These are phyloP conservation scores for Nannizziopsis arthrosporioides DNA, from an alignment of 2,329 filamentous ascomycete species.

Conservation along the genomic window DNA sequence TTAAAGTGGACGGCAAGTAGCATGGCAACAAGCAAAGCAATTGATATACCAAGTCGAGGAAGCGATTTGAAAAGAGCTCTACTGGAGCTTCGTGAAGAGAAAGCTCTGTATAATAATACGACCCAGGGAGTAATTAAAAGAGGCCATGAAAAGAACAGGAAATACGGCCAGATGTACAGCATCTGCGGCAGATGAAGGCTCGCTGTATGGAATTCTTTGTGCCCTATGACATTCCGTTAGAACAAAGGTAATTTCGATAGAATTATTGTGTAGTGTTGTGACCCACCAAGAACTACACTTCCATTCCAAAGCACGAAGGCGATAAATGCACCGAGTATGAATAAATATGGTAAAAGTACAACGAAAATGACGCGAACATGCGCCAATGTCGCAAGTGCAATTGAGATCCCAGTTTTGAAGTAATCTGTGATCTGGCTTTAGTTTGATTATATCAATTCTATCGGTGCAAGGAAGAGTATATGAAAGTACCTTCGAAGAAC, in stretches of 20 bases:
- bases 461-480: too few species aligned
- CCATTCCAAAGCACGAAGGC: slow-evolving; percentile 77
- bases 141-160: slow-evolving; percentile 79
- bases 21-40: slow-evolving; percentile 33
- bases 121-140: slow-evolving; percentile 51
- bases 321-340: slow-evolving; percentile 55
- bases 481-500: slow-evolving; percentile 36
- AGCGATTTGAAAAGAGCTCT: slow-evolving; percentile 13
- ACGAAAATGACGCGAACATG: slow-evolving; percentile 32
- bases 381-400: slow-evolving; percentile 46
- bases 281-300: slow-evolving; percentile 72
- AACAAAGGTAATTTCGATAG: slow-evolving; percentile 1
- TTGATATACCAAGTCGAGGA: slow-evolving; percentile 30
- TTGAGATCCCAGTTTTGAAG: slow-evolving; percentile 46
- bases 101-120: slow-evolving; percentile 19
- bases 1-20: slow-evolving; percentile 57
- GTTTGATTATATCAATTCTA: background rate
- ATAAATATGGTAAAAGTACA: slow-evolving; percentile 42
- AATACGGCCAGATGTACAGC: slow-evolving; percentile 88
- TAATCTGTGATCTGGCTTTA: slow-evolving; percentile 30
- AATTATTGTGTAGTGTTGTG: too few species aligned
- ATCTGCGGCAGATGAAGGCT: slow-evolving; percentile 84
- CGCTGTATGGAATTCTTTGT: slow-evolving; percentile 87
- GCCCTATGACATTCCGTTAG: slow-evolving; percentile 45
- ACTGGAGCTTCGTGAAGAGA: background rate